Percentiles rank a stretch among this genome's conserved stretches.
phyloP scores from a whole-genome alignment of 306 rosid species.

The Prunus mongolica region DNA sequence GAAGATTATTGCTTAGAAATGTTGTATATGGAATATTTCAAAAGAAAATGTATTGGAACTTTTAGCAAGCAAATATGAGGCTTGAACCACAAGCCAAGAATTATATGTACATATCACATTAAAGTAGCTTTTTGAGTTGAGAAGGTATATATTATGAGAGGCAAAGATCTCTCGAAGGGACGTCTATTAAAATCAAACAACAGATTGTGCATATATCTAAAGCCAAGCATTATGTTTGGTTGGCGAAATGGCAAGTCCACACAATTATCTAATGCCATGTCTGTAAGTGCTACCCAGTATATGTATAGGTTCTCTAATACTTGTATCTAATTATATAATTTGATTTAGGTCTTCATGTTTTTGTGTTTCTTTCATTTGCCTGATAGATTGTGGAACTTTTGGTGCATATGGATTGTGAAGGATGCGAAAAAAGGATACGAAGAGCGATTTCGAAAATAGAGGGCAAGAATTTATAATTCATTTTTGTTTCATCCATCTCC shows the following conservation, averaged over 20 bases:
- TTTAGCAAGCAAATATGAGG: too few relatives aligned
- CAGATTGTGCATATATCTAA: too few relatives aligned
- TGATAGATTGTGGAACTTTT: constrained; percentile 65
- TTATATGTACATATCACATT: too few relatives aligned
- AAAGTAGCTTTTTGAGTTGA: too few relatives aligned
- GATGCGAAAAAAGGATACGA: constrained; percentile 62
- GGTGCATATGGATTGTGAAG: constrained; percentile 93
- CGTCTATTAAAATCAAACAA: too few relatives aligned
- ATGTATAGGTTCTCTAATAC: background rate
- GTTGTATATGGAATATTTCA: too few relatives aligned
- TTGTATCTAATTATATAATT: background rate
- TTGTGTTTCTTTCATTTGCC: background rate
- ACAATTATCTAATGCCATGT: constrained; percentile 41
- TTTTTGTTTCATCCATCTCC: background rate
- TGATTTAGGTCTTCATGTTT: background rate
- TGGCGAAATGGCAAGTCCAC: constrained; percentile 29
- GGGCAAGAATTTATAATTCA: constrained; percentile 31
- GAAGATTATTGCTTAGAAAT: too few relatives aligned
- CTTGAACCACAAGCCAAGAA: too few relatives aligned
- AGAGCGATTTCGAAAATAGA: constrained; percentile 65
- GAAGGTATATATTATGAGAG: too few relatives aligned
- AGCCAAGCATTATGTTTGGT: constrained; percentile 44
- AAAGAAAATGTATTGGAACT: too few relatives aligned
- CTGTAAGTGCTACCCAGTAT: constrained; percentile 38
- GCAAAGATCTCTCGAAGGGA: too few relatives aligned